These are phyloP conservation scores for Apiotrichum gamsii DNA, from an alignment of 1,284 basidiomycete species.

Conservation along the genomic window DNA sequence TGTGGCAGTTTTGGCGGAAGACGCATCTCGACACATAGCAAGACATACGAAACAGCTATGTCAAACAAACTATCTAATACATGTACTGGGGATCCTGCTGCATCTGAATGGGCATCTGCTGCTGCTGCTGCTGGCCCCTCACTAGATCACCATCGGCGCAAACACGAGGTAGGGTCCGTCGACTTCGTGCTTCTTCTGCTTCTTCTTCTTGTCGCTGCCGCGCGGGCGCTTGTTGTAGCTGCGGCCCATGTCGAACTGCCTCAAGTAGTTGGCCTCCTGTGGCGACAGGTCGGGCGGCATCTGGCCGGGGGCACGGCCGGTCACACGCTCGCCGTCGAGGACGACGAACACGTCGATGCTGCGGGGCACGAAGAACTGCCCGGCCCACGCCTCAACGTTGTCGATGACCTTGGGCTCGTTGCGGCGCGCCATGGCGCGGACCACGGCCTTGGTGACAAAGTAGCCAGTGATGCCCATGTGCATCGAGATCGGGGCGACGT, in stretches of 20 bases:
- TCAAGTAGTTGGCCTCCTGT: no score
- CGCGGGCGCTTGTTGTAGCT: background rate
- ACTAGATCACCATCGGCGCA: no score
- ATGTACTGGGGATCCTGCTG: no score
- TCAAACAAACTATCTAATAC: no score
- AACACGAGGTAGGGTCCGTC: background rate
- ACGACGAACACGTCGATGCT: constrained; percentile 8
- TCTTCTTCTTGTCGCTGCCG: background rate
- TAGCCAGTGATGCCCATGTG: constrained; percentile 8
- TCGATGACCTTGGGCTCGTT: constrained; percentile 6
- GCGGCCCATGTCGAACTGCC: no score
- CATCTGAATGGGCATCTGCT: no score
- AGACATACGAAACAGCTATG: no score
- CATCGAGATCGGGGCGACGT: constrained; percentile 4
- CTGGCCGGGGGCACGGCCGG: background rate
- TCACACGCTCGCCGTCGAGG: background rate
- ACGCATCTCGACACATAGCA: no score
- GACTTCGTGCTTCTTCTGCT: background rate
- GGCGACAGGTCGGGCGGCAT: background rate
- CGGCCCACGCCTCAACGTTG: constrained; percentile 6
- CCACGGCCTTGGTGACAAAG: constrained; percentile 8
- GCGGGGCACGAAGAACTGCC: constrained; percentile 7
- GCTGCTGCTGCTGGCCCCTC: no score
- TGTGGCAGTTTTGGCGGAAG: no score
- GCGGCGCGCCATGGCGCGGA: background rate